phyloP scores from a whole-genome alignment of 352 stramenopile genomes.

The Pythium rishiriense region DNA sequence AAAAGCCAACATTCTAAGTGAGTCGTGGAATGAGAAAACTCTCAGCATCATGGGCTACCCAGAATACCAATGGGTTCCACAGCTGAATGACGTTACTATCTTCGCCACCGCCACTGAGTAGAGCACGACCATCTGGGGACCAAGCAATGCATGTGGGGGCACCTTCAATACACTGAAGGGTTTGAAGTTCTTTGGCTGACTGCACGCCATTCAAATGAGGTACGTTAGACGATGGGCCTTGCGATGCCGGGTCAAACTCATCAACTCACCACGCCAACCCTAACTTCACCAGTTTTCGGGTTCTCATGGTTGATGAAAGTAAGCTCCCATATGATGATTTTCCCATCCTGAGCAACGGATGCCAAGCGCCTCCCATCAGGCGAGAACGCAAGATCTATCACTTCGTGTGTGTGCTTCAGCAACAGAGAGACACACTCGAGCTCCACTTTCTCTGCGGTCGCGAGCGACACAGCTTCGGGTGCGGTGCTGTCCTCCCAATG shows the following conservation, averaged over 20 bases:
- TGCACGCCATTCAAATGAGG: constrained; percentile 1
- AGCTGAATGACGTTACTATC: constrained; percentile 61
- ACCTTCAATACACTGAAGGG: constrained; percentile 48
- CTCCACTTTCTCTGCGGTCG: constrained; percentile 22
- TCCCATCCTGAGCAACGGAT: constrained; percentile 75
- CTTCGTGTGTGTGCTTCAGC: constrained; percentile 50
- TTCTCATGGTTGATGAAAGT: constrained; percentile 26
- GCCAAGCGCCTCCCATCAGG: constrained; percentile 75
- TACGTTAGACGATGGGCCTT: too few species aligned
- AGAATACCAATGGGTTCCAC: constrained; percentile 52
- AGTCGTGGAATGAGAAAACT: neutral
- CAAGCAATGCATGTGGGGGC: constrained; percentile 60
- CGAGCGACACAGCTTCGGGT: constrained; percentile 13
- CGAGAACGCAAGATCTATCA: constrained; percentile 79
- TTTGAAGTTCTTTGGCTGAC: constrained; percentile 34
- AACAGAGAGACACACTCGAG: constrained; percentile 45
- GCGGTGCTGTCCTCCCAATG: constrained; percentile 33
- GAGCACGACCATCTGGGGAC: constrained; percentile 56
- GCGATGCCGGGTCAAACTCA: too few species aligned
- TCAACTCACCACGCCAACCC: constrained; percentile 3
- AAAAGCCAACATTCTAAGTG: neutral
- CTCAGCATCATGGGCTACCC: too few species aligned
- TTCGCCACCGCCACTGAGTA: constrained; percentile 57
- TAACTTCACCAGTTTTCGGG: constrained; percentile 20
- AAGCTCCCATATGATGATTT: constrained; percentile 75